Conservation (phyloP, 2,329 filamentous ascomycete genomes). For the Chaetomiaceae sp. region DNA sequence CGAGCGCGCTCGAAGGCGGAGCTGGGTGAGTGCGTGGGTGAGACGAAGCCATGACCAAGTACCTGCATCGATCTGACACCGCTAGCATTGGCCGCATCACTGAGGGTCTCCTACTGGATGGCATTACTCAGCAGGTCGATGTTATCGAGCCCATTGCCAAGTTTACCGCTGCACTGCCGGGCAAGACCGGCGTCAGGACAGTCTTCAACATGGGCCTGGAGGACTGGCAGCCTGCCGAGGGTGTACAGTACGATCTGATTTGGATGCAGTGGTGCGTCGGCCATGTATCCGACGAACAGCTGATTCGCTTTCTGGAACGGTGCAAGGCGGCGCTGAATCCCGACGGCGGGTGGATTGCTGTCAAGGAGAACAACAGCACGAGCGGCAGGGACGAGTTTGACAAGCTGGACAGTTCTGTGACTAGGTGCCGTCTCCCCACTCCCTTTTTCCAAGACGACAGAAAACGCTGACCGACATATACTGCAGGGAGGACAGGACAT, state of each 20-base stretch:
- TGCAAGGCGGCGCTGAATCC: conserved; percentile 43
- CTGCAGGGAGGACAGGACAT: conserved; percentile 62
- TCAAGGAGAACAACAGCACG: conserved; percentile 73
- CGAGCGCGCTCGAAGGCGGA: conserved; percentile 34
- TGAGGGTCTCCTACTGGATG: conserved; percentile 62
- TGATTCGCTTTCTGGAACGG: conserved; percentile 59
- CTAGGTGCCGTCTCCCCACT: conserved; percentile 40
- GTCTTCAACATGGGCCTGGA: conserved; percentile 69
- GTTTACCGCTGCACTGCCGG: conserved; percentile 61
- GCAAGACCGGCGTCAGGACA: conserved; percentile 50
- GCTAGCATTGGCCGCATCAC: conserved; percentile 76
- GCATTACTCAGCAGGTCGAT: conserved; percentile 64
- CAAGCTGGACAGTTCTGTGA: conserved; percentile 69
- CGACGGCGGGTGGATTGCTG: conserved; percentile 51
- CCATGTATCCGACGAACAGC: conserved; percentile 68
- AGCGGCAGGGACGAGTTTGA: conserved; percentile 64
- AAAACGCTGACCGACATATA: not conserved
- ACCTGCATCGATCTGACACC: not conserved
- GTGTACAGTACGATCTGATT: conserved; percentile 64
- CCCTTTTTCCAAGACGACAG: not conserved
- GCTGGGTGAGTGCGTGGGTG: conserved; percentile 31
- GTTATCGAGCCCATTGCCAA: conserved; percentile 79
- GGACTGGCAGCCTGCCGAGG: conserved; percentile 51
- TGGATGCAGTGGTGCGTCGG: conserved; percentile 91
- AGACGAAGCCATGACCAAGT: not conserved